phyloP scores from a whole-genome alignment of 257 asterid genomes.

The Apocynum venetum region DNA sequence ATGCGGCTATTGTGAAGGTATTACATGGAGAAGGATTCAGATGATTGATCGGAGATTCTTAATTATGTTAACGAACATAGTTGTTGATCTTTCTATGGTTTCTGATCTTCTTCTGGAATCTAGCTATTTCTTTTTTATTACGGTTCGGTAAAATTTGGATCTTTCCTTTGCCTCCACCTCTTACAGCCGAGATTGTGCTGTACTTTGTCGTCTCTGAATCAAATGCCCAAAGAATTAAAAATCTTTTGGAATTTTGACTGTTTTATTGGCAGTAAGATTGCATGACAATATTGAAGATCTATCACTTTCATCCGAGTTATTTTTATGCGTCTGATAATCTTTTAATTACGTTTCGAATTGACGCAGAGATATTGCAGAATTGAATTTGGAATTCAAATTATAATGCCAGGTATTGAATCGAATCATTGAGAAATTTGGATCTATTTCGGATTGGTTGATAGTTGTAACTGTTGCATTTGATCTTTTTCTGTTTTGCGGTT shows the following conservation, averaged over 20 bases:
- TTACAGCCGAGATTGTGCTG: constrained; percentile 7
- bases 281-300: constrained; percentile 31
- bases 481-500: background rate
- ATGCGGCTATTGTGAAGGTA: constrained; percentile 21
- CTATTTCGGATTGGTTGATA: background rate
- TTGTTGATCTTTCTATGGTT: background rate
- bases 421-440: background rate
- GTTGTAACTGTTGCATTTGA: background rate
- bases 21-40: background rate
- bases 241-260: constrained; percentile 20
- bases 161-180: background rate
- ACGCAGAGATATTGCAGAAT: constrained; percentile 35
- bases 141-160: constrained; percentile 6
- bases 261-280: constrained; percentile 24
- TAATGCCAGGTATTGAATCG: constrained; percentile 64
- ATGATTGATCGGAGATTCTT: background rate
- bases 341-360: constrained; percentile 16
- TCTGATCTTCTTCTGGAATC: background rate
- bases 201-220: constrained; percentile 7
- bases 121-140: background rate
- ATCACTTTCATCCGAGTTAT: background rate
- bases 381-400: constrained; percentile 28
- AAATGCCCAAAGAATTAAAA: constrained; percentile 1
- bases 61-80: background rate
- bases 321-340: background rate